Percentiles rank a stretch among this genome's conserved stretches.
Conservation (phyloP, 2,329 filamentous ascomycete genomes). For the Fusarium oxysporum region DNA sequence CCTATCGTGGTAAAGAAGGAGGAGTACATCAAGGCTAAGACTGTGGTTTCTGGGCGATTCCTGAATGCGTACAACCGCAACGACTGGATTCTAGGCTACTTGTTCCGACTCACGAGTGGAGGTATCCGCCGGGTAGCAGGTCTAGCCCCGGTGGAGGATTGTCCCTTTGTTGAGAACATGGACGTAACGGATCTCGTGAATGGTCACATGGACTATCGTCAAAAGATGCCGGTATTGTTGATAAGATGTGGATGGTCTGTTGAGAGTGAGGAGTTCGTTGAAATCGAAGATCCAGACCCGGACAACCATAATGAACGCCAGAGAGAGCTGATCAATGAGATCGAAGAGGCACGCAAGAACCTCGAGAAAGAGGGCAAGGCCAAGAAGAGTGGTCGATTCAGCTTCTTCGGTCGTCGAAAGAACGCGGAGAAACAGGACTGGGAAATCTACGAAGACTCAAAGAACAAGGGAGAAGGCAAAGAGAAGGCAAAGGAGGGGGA, state of each 20-base stretch:
- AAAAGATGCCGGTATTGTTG: slow-evolving; percentile 88
- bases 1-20: slow-evolving; percentile 92
- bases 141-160: slow-evolving; percentile 77
- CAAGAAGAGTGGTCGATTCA: slow-evolving; percentile 69
- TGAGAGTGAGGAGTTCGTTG: slow-evolving; percentile 91
- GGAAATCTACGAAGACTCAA: slow-evolving; percentile 89
- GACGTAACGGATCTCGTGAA: slow-evolving; percentile 87
- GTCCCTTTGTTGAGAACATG: slow-evolving; percentile 89
- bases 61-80: slow-evolving; percentile 94
- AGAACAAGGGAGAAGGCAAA: slow-evolving; percentile 52
- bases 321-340: slow-evolving; percentile 93
- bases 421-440: slow-evolving; percentile 86
- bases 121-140: slow-evolving; percentile 91
- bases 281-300: slow-evolving; percentile 97
- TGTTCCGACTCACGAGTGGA: slow-evolving; percentile 93
- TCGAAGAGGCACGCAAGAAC: slow-evolving; percentile 91
- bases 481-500: slow-evolving; percentile 50
- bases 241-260: slow-evolving; percentile 91
- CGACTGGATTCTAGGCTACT: slow-evolving; percentile 97
- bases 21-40: slow-evolving; percentile 83
- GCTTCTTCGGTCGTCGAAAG: slow-evolving; percentile 86
- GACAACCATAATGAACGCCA: slow-evolving; percentile 91
- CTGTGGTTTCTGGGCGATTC: slow-evolving; percentile 91
- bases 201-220: slow-evolving; percentile 97
- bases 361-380: slow-evolving; percentile 83